These are phyloP conservation scores for Petrea volubilis DNA, from an alignment of 257 asterid genomes.

Conservation along the genomic window DNA sequence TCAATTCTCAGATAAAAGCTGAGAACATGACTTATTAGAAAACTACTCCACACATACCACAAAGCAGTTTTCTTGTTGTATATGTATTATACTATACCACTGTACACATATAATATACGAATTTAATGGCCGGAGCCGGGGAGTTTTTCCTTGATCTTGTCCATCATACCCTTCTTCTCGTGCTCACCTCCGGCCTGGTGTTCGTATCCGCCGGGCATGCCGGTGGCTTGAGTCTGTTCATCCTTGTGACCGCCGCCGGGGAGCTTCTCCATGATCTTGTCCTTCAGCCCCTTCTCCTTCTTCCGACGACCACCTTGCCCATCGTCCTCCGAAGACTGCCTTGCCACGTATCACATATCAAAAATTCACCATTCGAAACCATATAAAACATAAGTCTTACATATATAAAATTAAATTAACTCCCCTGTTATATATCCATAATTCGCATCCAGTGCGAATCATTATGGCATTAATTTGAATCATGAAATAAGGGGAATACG, in stretches of 20 bases:
- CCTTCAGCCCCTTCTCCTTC: conserved; percentile 59
- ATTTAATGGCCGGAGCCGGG: conserved; percentile 44
- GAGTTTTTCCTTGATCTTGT: conserved; percentile 78
- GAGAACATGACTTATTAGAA: no score
- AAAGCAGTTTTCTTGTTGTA: no score
- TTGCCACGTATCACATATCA: neutral
- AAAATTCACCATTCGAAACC: neutral
- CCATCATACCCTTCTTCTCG: conserved; percentile 82
- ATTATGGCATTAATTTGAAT: no score
- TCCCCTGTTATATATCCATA: no score
- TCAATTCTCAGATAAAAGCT: no score
- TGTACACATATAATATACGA: neutral
- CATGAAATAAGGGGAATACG: no score
- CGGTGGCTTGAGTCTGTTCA: conserved; percentile 17
- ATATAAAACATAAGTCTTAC: no score
- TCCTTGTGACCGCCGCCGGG: conserved; percentile 52
- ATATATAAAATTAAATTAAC: no score
- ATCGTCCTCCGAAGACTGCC: conserved; percentile 48
- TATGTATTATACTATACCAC: neutral
- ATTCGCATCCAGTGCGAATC: no score
- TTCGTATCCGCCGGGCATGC: neutral
- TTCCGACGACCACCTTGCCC: conserved; percentile 62
- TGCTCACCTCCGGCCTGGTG: conserved; percentile 33
- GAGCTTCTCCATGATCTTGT: conserved; percentile 50
- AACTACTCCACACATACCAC: no score